phyloP scores from a whole-genome alignment of 2,329 filamentous ascomycete genomes.

The Raffaelea arxii region DNA sequence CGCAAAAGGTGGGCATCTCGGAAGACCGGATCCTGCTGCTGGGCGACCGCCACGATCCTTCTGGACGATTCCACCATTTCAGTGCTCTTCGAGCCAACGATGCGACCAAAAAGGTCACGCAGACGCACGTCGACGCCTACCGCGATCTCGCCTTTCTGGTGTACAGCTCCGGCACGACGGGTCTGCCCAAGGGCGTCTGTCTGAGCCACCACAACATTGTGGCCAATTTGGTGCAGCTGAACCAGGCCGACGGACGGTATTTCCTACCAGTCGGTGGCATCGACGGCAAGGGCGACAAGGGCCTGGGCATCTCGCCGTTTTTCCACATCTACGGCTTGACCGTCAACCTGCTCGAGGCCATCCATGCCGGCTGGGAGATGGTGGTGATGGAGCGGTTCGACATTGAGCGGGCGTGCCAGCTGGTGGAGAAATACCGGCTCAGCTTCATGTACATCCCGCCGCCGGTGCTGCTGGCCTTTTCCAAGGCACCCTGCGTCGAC shows the following conservation, averaged over 20 bases:
- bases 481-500: constrained; percentile 67
- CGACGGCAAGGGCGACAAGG: constrained; percentile 56
- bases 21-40: constrained; percentile 66
- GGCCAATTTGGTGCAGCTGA: constrained; percentile 55
- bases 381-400: constrained; percentile 75
- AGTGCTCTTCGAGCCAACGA: constrained; percentile 48
- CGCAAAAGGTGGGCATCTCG: constrained; percentile 58
- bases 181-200: constrained; percentile 84
- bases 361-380: constrained; percentile 56
- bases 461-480: constrained; percentile 69
- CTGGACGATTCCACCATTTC: constrained; percentile 59
- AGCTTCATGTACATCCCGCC: constrained; percentile 78
- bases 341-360: constrained; percentile 58
- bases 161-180: constrained; percentile 85
- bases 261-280: constrained; percentile 47
- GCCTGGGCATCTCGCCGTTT: constrained; percentile 76
- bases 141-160: constrained; percentile 77
- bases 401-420: constrained; percentile 64
- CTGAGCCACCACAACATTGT: constrained; percentile 77
- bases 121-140: constrained; percentile 51
- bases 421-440: constrained; percentile 65
- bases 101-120: background rate
- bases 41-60: constrained; percentile 56
- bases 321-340: constrained; percentile 74
- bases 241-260: constrained; percentile 41